Conservation (phyloP, 495 filamentous ascomycete species). For the Neurospora sp. region DNA sequence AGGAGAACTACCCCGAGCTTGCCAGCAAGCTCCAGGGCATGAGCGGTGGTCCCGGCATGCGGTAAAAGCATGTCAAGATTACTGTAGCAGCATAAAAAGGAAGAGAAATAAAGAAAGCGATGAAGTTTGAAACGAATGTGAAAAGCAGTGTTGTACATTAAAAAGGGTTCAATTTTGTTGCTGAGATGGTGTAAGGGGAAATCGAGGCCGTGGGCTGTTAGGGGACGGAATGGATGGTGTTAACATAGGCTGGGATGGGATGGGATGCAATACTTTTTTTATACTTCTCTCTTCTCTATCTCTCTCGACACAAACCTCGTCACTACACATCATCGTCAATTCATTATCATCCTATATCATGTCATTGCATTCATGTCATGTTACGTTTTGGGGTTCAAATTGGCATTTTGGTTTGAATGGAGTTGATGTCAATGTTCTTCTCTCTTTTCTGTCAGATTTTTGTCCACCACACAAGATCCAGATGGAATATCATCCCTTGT, state of each 20-base stretch:
- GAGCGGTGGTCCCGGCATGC: constrained; percentile 27
- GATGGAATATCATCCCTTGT: too few relatives aligned
- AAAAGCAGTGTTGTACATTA: neutral
- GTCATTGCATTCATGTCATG: neutral
- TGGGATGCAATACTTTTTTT: neutral
- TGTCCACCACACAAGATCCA: too few relatives aligned
- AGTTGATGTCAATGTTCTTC: neutral
- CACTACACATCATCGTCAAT: neutral
- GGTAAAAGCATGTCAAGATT: constrained; percentile 8
- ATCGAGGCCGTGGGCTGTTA: neutral
- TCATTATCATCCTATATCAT: neutral
- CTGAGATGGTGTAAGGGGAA: neutral
- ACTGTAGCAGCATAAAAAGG: neutral
- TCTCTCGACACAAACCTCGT: neutral
- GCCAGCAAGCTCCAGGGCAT: constrained; percentile 73
- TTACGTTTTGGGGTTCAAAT: neutral
- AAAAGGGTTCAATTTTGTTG: neutral
- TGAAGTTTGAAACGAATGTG: neutral
- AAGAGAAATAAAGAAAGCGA: neutral
- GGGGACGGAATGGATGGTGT: neutral
- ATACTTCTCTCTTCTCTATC: neutral
- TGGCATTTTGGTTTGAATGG: neutral
- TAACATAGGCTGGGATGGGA: neutral
- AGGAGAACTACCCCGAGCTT: constrained; percentile 96
- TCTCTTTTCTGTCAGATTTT: neutral